Percentiles rank a stretch among this genome's conserved stretches.
Conservation (phyloP, 345 rosid species). For the Gynandropsis gynandra region DNA sequence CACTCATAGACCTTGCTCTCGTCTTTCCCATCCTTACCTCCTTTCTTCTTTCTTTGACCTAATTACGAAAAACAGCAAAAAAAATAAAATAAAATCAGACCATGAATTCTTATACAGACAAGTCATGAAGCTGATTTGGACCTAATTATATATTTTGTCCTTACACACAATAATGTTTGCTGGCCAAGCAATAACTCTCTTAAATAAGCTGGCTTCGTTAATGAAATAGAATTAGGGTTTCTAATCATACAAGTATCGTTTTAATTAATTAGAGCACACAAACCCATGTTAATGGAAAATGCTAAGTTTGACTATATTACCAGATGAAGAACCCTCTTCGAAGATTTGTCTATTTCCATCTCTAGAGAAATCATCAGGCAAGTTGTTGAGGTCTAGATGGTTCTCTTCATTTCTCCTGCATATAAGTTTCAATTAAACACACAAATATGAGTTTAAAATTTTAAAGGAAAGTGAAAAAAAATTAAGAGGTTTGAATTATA, state of each 20-base stretch:
- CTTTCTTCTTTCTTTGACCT: constrained; percentile 71
- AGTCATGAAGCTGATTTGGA: background rate
- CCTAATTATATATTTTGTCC: background rate
- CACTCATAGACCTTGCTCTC: constrained; percentile 82
- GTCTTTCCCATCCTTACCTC: constrained; percentile 78
- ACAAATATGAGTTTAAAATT: constrained; percentile 10
- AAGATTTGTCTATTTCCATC: constrained; percentile 45
- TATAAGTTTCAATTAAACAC: constrained; percentile 4
- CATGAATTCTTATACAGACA: constrained; percentile 32
- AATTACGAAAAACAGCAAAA: constrained; percentile 8
- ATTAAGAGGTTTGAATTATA: constrained; percentile 21
- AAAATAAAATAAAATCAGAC: constrained; percentile 10
- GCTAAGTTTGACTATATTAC: constrained; percentile 23
- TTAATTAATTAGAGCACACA: too few relatives aligned
- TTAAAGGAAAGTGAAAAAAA: constrained; percentile 20
- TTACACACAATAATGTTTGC: background rate
- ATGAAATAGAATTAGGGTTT: too few relatives aligned
- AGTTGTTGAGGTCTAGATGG: constrained; percentile 93
- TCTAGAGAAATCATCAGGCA: constrained; percentile 68
- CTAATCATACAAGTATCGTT: too few relatives aligned
- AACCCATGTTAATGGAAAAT: too few relatives aligned
- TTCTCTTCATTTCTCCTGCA: constrained; percentile 73
- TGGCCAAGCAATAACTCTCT: background rate
- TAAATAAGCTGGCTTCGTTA: too few relatives aligned
- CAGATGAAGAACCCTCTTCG: constrained; percentile 65